phyloP scores from a whole-genome alignment of 306 rosid genomes.

The Inga laurina region DNA sequence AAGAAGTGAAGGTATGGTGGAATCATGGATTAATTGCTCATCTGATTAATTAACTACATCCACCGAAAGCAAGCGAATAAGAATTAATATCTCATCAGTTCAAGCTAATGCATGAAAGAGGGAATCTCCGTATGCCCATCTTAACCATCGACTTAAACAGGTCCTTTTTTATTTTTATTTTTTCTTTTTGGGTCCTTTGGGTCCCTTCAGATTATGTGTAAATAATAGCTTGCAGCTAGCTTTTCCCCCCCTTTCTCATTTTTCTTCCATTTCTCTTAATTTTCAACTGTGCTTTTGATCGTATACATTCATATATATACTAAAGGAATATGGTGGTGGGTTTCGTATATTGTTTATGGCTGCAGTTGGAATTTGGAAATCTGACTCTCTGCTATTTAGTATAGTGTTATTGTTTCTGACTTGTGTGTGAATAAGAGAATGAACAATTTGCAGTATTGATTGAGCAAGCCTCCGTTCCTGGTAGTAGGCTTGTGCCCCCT shows the following conservation, averaged over 20 bases:
- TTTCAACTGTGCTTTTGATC: slow-evolving; percentile 29
- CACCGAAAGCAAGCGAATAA: slow-evolving; percentile 19
- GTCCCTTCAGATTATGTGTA: slow-evolving; percentile 50
- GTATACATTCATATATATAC: slow-evolving; percentile 2
- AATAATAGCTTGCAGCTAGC: slow-evolving; percentile 46
- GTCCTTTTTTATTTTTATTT: background rate
- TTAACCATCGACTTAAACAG: slow-evolving; percentile 48
- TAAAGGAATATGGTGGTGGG: slow-evolving; percentile 14
- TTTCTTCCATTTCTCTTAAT: background rate
- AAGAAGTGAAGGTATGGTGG: slow-evolving; percentile 89
- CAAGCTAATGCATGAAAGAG: slow-evolving; percentile 45
- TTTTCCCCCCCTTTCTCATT: background rate
- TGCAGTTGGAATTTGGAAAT: background rate
- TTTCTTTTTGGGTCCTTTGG: slow-evolving; percentile 13
- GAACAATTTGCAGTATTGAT: slow-evolving; percentile 19
- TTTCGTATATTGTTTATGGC: slow-evolving; percentile 19
- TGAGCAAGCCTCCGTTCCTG: background rate
- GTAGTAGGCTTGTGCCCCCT: background rate
- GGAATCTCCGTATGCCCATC: slow-evolving; percentile 46
- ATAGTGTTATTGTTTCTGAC: slow-evolving; percentile 1
- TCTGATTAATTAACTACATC: slow-evolving; percentile 39
- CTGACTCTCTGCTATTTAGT: background rate
- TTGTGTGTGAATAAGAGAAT: slow-evolving; percentile 8
- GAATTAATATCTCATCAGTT: slow-evolving; percentile 20
- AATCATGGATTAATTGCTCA: slow-evolving; percentile 95